Conservation (phyloP, 2,329 filamentous ascomycete species). For the Ophiostoma sp. region DNA sequence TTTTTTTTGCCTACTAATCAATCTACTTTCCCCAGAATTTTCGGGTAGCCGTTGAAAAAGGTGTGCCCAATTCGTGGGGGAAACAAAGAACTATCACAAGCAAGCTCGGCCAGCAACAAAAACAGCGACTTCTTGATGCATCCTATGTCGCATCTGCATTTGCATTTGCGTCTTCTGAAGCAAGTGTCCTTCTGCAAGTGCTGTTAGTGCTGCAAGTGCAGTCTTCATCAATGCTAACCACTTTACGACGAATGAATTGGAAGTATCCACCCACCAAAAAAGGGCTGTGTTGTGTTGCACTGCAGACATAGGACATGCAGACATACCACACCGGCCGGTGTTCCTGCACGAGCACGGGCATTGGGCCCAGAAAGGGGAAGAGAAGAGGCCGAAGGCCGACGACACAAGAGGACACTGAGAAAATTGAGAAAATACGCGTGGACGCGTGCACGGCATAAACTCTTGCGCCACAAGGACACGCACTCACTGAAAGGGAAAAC, state of each 20-base stretch:
- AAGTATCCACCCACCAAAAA: neutral
- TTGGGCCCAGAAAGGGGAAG: neutral
- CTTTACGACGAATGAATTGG: neutral
- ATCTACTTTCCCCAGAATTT: neutral
- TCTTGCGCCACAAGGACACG: conserved; percentile 2
- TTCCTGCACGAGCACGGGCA: conserved; percentile 3
- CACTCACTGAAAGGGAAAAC: neutral
- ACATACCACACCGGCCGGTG: neutral
- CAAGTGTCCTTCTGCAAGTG: no score
- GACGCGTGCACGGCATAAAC: neutral
- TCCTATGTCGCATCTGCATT: neutral
- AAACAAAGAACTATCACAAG: neutral
- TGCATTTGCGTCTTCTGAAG: neutral
- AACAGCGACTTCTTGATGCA: neutral
- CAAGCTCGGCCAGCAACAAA: neutral
- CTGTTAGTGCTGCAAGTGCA: neutral
- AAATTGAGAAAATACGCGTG: neutral
- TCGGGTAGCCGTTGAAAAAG: neutral
- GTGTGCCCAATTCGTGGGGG: neutral
- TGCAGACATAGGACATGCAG: neutral
- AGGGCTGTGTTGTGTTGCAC: neutral
- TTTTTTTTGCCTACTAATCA: neutral
- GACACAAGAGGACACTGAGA: neutral
- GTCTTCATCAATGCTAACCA: neutral
- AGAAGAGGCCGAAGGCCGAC: neutral